Percentiles rank a stretch among this genome's conserved stretches.
Conservation (phyloP, 164 flowering plant species). For the Stephania cephalantha region DNA sequence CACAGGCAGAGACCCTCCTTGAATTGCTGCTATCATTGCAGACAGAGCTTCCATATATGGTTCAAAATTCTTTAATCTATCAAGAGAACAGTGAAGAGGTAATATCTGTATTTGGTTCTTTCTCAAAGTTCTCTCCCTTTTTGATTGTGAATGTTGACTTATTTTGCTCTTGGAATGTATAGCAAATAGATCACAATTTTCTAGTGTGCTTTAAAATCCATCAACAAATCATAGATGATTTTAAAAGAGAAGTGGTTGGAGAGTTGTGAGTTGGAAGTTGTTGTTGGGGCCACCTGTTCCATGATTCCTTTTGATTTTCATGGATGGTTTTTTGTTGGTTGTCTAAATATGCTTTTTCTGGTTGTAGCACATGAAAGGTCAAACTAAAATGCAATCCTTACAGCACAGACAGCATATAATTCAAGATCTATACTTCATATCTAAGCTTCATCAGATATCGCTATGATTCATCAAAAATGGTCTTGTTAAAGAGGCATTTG, state of each 20-base stretch:
- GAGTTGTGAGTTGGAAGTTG: conserved; percentile 2
- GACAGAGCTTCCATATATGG: not conserved
- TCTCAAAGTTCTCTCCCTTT: not conserved
- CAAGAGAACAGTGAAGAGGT: not conserved
- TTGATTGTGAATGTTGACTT: not conserved
- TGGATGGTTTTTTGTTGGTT: not conserved
- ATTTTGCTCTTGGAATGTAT: not conserved
- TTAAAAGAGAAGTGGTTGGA: not conserved
- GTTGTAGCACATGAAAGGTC: not conserved
- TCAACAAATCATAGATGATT: not conserved
- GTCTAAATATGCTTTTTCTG: conserved; percentile 1
- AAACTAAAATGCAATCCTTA: too few species aligned
- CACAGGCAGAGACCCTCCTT: conserved; percentile 1
- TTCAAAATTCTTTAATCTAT: not conserved
- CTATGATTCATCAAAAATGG: not conserved
- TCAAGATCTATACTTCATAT: not conserved
- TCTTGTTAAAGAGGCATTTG: not conserved
- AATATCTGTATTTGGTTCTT: not conserved
- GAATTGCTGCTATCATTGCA: not conserved
- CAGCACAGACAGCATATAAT: not conserved
- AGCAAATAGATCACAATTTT: not conserved
- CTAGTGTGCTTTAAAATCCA: not conserved
- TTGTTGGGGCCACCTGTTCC: not conserved
- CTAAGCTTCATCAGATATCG: not conserved
- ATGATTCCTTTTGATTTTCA: not conserved